Base-by-base conservation (phyloP, 176 grass and related monocot species). In the Triticum turgidum region DNA sequence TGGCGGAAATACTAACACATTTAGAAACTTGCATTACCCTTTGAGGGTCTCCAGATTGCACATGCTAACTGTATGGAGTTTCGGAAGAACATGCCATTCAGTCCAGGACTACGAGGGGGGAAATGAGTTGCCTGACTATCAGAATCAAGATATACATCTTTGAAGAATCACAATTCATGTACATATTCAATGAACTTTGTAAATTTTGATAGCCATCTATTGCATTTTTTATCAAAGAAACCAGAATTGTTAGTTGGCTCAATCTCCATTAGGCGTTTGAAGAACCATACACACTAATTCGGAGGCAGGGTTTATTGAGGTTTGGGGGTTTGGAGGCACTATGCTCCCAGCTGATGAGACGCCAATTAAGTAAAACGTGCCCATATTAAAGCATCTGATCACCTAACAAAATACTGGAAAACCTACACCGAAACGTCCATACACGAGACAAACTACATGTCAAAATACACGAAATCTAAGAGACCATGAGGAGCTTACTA, bases 1-100 rank as follows among this genome's bases (percentile, higher is more conserved):
- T 99, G 90, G 12, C 7, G 13, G 65, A 89, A 89, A 94, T n/a
- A 33, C 65, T 8, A 87, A 29, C 10, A 83, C 35, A 62, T 62
- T 87, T 88, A 88, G 75, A 75, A 69, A 82, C 17, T 34, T 61
- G 44, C 17, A 72, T 25, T 81, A 39, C 22, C 13, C 3, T 84
- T 74, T 81, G 33, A 88, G 37, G 45, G 18, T 85, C 58, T 47
- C 8, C 69, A 78, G 47, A 11, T 58, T 64, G 75, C 71, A 73
- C 45, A 69, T 73, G 71, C n/a, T 72, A 86, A 33, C 12, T 42
- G 45, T 51, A 35, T 49, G 54, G 35, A 37, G 33, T 52, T 66
- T 21, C 27, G 2, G 65, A 69, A 24, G 11, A 24, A 11, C 7
- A 37, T 24, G 65, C 22, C 34, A 82, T 54, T 82, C 29, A 25